Evolutionary conservation across 306 rosid genomes (phyloP), one percentile per base, ranked within the genome.

Genomic region (Ziziphus jujuba): DNA sequence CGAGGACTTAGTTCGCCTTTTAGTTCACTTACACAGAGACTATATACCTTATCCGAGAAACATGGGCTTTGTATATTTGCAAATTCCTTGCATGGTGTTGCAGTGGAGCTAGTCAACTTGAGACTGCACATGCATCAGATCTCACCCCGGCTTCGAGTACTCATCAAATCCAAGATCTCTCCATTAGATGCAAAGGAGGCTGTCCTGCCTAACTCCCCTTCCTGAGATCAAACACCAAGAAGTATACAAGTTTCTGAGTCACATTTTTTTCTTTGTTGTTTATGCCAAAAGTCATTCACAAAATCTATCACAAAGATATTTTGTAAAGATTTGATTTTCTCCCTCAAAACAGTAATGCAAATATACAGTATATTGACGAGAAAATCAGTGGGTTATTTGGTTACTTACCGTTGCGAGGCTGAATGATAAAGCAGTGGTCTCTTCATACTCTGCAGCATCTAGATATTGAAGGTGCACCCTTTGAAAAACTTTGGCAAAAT

Each of bases 381-480:
- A 63, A 36, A 48, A 40, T 13, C 59, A 22, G 4, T 9, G 33
- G 56, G 20, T 33, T 38, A 56, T 61, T 21, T 38, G 62, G 40
- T 19, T 35, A 73, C 89, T 81, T 74, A 89, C 92, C 4, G 76
- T 40, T 35, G 75, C 70, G 14, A 61, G 78, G 81, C 80, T 57
- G 55, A 81, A 82, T n/a, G 87, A 58, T 67, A 84, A 51, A 47
- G 87, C 84, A 21, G 83, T 75, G n/a, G 56, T 77, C 71, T 84
- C 96, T 80, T 84, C 92, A 73, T 87, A 89, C 75, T 87, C 91
- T 20, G 91, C 88, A 21, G 92, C 96, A 73, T 89, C 96, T 73
- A 89, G 75, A 67, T 84, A 90, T 74, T 89, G 96, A 74, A 89
- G 96, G 73, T 84, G 88, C 23, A 76, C 89, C 76, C 85, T 82